Conservation (phyloP, 1,284 basidiomycete species). For the Ustilago bromivora region DNA sequence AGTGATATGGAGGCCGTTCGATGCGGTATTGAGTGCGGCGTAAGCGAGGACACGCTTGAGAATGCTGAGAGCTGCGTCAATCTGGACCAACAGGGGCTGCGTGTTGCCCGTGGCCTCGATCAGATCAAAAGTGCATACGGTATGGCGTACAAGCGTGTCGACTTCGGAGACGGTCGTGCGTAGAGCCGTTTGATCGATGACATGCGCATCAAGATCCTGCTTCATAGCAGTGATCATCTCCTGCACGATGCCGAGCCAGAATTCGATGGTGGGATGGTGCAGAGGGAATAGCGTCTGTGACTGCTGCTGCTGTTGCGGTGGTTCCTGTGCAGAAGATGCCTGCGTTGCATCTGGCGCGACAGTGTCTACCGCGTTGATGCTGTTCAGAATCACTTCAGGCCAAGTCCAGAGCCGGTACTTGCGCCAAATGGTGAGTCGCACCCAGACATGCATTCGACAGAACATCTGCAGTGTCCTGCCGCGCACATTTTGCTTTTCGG, state of each 20-base stretch:
- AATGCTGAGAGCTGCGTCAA: conserved; percentile 20
- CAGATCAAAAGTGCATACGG: conserved; percentile 26
- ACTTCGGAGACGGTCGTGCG: conserved; percentile 30
- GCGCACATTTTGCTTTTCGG: conserved; percentile 32
- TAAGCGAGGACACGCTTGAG: conserved; percentile 34
- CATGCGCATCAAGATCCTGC: conserved; percentile 42
- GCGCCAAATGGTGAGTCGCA: conserved; percentile 49
- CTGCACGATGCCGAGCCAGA: conserved; percentile 36
- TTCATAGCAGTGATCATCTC: conserved; percentile 31
- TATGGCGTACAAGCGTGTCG: conserved; percentile 36
- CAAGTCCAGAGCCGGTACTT: conserved; percentile 40
- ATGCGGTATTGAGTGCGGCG: conserved; percentile 10
- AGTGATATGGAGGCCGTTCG: conserved; percentile 16
- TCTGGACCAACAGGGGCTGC: conserved; percentile 12
- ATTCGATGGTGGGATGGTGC: conserved; percentile 47
- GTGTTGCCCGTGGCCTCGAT: conserved; percentile 16
- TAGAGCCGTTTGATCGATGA: conserved; percentile 17
- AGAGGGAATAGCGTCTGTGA: conserved; percentile 13
- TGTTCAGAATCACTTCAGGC: background rate
- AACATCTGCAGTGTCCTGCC: conserved; percentile 54
- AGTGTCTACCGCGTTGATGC: background rate
- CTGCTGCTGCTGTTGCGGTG: background rate
- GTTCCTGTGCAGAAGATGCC: background rate
- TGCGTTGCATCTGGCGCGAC: background rate
- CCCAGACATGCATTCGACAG: conserved; percentile 52